These are phyloP conservation scores for Picea abies DNA, from an alignment of 83 land plant genomes.

Conservation along the genomic window DNA sequence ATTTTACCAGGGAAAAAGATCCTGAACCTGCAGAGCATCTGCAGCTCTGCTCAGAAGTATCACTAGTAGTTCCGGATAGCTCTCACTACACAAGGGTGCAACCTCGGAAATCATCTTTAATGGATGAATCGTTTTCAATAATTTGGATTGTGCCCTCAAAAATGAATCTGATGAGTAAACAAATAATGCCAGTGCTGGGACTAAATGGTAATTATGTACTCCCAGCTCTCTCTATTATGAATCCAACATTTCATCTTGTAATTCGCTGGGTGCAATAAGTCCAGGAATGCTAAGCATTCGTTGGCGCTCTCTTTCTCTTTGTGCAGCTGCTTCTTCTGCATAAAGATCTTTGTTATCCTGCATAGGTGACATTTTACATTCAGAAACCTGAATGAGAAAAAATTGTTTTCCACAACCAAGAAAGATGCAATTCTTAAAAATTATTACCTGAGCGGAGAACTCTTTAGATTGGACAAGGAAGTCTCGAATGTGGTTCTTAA, in stretches of 20 bases:
- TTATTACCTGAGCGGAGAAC: slow-evolving; percentile 93
- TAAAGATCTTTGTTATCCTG: slow-evolving; percentile 99
- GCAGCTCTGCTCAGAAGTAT: slow-evolving; percentile 21
- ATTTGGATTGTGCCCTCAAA: background rate
- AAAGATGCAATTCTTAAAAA: background rate
- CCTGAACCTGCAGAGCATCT: slow-evolving; percentile 25
- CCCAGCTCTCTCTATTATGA: slow-evolving; percentile 34
- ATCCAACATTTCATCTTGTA: slow-evolving; percentile 97
- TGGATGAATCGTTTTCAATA: background rate
- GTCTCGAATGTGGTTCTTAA: slow-evolving; percentile 95
- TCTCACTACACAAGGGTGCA: background rate
- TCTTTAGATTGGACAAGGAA: slow-evolving; percentile 98
- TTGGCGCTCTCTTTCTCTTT: slow-evolving; percentile 89
- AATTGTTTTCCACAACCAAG: background rate
- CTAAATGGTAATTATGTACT: background rate
- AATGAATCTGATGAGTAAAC: slow-evolving; percentile 4
- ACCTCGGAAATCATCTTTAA: slow-evolving; percentile 17
- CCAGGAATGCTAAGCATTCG: slow-evolving; percentile 94
- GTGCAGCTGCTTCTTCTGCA: slow-evolving; percentile 98
- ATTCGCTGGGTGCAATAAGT: slow-evolving; percentile 94
- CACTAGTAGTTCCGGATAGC: slow-evolving; percentile 22
- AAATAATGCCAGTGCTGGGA: background rate
- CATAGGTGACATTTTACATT: background rate
- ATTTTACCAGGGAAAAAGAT: slow-evolving; percentile 19
- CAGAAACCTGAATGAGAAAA: background rate